Conservation (phyloP, 768 basidiomycete species). For the Lactifluus piperatus region DNA sequence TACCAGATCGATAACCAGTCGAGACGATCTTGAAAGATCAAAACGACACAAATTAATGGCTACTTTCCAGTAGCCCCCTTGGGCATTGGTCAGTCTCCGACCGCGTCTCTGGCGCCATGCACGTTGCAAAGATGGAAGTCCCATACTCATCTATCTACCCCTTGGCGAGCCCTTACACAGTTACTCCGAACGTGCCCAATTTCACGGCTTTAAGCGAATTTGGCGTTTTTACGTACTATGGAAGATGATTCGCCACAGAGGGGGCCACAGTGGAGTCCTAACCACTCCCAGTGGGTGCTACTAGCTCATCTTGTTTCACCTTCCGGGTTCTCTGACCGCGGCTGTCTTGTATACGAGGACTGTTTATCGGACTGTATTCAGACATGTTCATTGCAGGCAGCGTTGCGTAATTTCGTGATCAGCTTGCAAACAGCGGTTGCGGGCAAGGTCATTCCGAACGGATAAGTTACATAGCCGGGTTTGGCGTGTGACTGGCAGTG, state of each 20-base stretch:
- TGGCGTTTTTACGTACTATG: constrained; percentile 23
- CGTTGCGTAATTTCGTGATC: constrained; percentile 20
- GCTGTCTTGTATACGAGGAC: not conserved
- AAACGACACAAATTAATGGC: constrained; percentile 11
- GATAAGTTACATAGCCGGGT: constrained; percentile 26
- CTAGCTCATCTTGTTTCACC: not conserved
- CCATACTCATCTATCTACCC: not conserved
- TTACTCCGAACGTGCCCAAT: constrained; percentile 24
- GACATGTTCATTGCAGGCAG: not conserved
- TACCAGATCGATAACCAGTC: constrained; percentile 11
- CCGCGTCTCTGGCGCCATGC: constrained; percentile 11
- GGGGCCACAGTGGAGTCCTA: constrained; percentile 28
- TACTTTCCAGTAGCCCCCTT: constrained; percentile 28
- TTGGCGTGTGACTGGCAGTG: constrained; percentile 13
- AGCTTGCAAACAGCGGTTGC: too few relatives aligned
- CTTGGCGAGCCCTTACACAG: constrained; percentile 7
- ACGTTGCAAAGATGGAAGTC: constrained; percentile 22
- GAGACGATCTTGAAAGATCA: constrained; percentile 16
- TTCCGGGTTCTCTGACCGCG: not conserved
- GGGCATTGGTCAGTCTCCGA: constrained; percentile 18
- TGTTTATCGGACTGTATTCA: constrained; percentile 25
- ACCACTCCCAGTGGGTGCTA: constrained; percentile 19
- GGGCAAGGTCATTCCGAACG: too few relatives aligned
- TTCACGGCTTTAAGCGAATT: constrained; percentile 29
- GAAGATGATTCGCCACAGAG: constrained; percentile 24